Base-by-base conservation (phyloP, 2,329 filamentous ascomycete species). In the Tolypocladium cylindrosporum region DNA sequence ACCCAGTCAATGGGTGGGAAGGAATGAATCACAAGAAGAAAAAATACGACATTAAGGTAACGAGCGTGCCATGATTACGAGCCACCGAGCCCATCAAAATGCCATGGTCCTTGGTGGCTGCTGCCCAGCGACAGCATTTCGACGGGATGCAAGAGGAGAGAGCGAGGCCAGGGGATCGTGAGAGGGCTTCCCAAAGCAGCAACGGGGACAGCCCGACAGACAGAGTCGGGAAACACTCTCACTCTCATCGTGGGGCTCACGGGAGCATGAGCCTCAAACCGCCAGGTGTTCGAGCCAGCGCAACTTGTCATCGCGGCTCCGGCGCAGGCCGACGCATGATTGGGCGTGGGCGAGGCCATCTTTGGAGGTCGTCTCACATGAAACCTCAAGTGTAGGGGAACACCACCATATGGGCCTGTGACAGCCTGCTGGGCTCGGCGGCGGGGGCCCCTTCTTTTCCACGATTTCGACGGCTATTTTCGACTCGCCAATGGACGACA, bases 1-100 rank as follows among this genome's bases (percentile, higher is more conserved):
- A 65, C 75, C 76, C 76, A 79, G 63, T 79, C 77, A 78, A 79
- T 78, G 77, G 76, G 74, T 64, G 61, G 24, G 61, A 63, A 62
- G 61, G 58, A 65, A 67, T 67, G 59, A 66, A 67, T 65, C 66
- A 67, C 67, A 69, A 62, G 58, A 36, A 64, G 61, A 60, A 58
- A 54, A 62, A 56, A 61, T 56, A 52, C 48, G 31, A 16, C 19
- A 36, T 52, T 52, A 58, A 57, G 58, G 58, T 39, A 61, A 55
- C 54, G 59, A 61, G 60, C 50, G 51, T 55, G 55, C 59, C 57
- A 55, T 54, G 50, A 21, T 51, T 43, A n/a, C 39, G n/a, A 34
- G 31, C 31, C 19, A 9, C 31, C 19, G 52, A n/a, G 34, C 41
- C 42, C 41, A 42, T 55, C 52, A 58, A 34, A 24, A 58, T 42